phyloP scores from a whole-genome alignment of 2,329 filamentous ascomycete species.

The Bipolaris bicolor region DNA sequence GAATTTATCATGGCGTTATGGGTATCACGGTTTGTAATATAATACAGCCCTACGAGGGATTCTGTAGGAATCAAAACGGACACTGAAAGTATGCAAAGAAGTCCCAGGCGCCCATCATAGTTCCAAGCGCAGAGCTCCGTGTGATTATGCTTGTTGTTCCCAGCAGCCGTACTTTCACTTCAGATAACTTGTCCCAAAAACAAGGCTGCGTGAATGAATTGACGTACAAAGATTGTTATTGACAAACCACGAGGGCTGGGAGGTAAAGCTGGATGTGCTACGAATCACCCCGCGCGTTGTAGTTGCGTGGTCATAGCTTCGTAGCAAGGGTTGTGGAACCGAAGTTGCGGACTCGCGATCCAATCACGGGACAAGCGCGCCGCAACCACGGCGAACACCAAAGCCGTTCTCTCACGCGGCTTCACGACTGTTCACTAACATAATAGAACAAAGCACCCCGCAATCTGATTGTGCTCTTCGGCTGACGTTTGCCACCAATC shows the following conservation, averaged over 20 bases:
- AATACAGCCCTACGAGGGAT: not conserved
- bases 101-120: not conserved
- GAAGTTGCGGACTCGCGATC: slow-evolving; percentile 24
- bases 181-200: not conserved
- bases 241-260: not conserved
- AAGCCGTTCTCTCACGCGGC: slow-evolving; percentile 3
- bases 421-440: slow-evolving; percentile 8
- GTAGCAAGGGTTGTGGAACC: slow-evolving; percentile 15
- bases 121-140: not conserved
- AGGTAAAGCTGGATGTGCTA: not conserved
- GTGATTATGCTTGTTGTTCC: not conserved
- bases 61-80: not conserved
- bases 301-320: slow-evolving; percentile 9
- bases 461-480: not conserved
- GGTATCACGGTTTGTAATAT: not conserved
- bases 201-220: not conserved
- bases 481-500: too few relatives aligned
- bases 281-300: not conserved
- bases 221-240: not conserved
- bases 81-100: not conserved
- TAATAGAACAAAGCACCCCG: not conserved
- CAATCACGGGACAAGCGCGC: slow-evolving; percentile 24
- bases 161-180: too few relatives aligned
- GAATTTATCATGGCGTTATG: not conserved
- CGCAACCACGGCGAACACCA: slow-evolving; percentile 20